Conservation (phyloP, 306 rosid species). For the Dryas octopetala region DNA sequence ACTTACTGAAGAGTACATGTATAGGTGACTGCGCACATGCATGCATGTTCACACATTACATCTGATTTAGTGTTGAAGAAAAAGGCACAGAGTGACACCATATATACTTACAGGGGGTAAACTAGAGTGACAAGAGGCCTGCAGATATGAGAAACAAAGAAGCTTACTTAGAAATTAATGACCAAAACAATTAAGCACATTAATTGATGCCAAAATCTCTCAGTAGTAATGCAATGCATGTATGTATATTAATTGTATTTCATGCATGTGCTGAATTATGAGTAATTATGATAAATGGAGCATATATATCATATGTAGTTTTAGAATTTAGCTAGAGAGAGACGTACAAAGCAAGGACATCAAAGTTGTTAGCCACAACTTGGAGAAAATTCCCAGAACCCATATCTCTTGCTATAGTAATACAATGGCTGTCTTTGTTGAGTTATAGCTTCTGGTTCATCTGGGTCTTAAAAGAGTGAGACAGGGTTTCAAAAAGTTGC, state of each 20-base stretch:
- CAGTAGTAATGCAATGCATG: too few relatives aligned
- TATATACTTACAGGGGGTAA: conserved; percentile 75
- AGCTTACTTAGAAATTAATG: background rate
- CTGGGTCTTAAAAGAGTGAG: background rate
- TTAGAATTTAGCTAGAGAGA: background rate
- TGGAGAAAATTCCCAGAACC: conserved; percentile 53
- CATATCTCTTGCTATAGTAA: background rate
- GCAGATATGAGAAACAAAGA: conserved; percentile 19
- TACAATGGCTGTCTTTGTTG: background rate
- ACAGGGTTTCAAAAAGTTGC: background rate
- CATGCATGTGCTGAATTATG: too few relatives aligned
- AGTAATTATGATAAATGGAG: too few relatives aligned
- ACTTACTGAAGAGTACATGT: too few relatives aligned
- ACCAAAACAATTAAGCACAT: background rate
- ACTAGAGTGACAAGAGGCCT: conserved; percentile 87
- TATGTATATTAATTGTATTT: too few relatives aligned
- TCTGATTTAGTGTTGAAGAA: background rate
- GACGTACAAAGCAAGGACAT: conserved; percentile 82
- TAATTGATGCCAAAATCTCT: background rate
- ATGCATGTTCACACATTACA: background rate
- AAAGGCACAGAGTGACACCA: background rate
- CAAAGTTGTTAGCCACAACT: conserved; percentile 78
- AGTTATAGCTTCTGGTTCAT: background rate
- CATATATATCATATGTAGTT: background rate
- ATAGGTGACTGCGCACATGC: background rate